A percentile compares a stretch with the other conserved stretches of the same genome.
Conservation (phyloP, 2,329 filamentous ascomycete species). For the Curvularia eragrostidis region DNA sequence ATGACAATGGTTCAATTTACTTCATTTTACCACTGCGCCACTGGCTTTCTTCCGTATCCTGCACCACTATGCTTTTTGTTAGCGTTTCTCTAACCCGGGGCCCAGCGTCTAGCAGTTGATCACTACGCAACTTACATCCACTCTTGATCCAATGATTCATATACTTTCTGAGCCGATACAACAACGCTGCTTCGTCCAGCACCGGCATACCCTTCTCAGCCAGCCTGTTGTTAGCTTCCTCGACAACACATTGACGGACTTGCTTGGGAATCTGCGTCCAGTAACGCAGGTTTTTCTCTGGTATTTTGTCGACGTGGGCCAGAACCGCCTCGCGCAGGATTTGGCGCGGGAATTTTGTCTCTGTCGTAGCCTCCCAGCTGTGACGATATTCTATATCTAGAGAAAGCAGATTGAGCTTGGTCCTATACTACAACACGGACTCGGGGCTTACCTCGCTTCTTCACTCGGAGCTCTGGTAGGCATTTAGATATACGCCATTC, state of each 20-base stretch:
- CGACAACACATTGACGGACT: neutral
- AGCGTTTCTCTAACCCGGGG: neutral
- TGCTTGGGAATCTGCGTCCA: slow-evolving; percentile 12
- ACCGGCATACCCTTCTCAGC: slow-evolving; percentile 4
- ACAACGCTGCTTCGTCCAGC: slow-evolving; percentile 8
- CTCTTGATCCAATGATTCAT: slow-evolving; percentile 14
- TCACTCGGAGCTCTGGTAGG: slow-evolving; percentile 8
- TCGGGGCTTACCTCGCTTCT: slow-evolving; percentile 6
- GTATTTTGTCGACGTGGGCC: slow-evolving; percentile 4
- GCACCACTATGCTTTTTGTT: neutral
- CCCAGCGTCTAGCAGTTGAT: too few species aligned
- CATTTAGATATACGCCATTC: slow-evolving; percentile 13
- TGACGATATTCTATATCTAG: slow-evolving; percentile 4
- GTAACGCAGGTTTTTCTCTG: slow-evolving; percentile 4
- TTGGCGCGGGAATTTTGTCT: neutral
- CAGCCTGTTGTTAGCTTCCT: slow-evolving; percentile 9
- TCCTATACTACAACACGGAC: neutral
- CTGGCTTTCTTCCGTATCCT: neutral
- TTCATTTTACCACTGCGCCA: neutral
- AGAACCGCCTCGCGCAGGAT: slow-evolving; percentile 7
- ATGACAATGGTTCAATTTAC: neutral
- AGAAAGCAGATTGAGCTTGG: neutral
- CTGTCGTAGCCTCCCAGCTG: neutral
- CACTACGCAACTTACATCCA: neutral
- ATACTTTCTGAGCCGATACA: slow-evolving; percentile 11